These are phyloP conservation scores for Chlamydomonas schloesseri DNA, from an alignment of 139 green algal genomes.

Conservation along the genomic window DNA sequence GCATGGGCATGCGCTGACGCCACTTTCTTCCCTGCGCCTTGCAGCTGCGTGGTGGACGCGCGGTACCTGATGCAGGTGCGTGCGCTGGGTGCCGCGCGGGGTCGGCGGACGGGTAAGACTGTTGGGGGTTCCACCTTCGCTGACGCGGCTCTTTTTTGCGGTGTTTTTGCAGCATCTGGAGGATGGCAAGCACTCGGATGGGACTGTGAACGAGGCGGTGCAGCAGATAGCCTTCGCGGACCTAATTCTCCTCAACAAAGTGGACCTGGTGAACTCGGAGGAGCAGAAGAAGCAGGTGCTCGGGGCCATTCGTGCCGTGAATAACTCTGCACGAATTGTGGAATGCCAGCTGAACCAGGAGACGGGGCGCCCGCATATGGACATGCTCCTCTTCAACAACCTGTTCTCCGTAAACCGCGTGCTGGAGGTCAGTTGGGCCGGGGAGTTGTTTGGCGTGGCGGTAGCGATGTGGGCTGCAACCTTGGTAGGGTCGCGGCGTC, in stretches of 20 bases:
- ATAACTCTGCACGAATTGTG: slow-evolving; percentile 76
- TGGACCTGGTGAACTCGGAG: slow-evolving; percentile 71
- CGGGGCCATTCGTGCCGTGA: slow-evolving; percentile 70
- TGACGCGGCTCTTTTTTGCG: no score
- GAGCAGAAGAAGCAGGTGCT: slow-evolving; percentile 62
- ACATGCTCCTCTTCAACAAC: slow-evolving; percentile 77
- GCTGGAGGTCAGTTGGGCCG: slow-evolving; percentile 61
- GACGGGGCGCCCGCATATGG: slow-evolving; percentile 45
- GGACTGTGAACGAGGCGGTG: slow-evolving; percentile 73
- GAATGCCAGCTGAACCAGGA: slow-evolving; percentile 76
- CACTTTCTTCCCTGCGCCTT: background rate
- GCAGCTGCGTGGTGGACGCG: slow-evolving; percentile 81
- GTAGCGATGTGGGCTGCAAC: no score
- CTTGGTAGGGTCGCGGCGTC: no score
- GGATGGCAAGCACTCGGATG: slow-evolving; percentile 45
- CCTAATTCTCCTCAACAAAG: slow-evolving; percentile 93
- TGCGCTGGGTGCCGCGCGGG: background rate
- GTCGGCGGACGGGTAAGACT: background rate
- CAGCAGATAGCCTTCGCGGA: slow-evolving; percentile 93
- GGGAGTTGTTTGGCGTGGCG: background rate
- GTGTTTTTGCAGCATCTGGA: slow-evolving; percentile 62
- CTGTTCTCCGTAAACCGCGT: slow-evolving; percentile 78
- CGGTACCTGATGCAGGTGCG: slow-evolving; percentile 72
- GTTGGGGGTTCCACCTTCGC: no score
- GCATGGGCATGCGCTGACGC: no score